Evolutionary conservation across 768 basidiomycete genomes (phyloP), one percentile per base, ranked within the genome.

Genomic region (Termitomyces heimii): DNA sequence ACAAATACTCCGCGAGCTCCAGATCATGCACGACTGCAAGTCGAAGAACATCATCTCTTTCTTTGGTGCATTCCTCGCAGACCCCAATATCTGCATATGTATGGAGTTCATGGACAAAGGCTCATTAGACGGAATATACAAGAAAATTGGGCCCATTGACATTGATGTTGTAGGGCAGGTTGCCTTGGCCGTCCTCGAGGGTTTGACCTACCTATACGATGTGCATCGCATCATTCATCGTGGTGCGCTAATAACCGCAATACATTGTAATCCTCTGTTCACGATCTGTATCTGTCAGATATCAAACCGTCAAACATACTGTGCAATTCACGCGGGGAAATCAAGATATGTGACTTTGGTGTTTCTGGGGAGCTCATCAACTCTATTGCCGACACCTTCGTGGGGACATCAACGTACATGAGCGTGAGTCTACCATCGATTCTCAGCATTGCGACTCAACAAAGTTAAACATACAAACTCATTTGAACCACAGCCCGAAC

Each of bases 311-410:
- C 94, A 13, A 99, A 99, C 67, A 97, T 99, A 61, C 79, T 98
- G 45, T 93, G 81, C 74, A 98, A 98, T 68, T 97, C 96, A 7
- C 77, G 79, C 48, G 97, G 97, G 31, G 87, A 97, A 64, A 95
- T 98, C 81, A 99, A 99, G 77, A 95, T 99, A 54, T 98, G 96
- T 67, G 97, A 99, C 72, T 99, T 98, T 70, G 97, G 97, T 39
- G 97, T 99, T 7, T 98, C 95, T 1, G 97, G 97, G 34, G 97
- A 99, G 71, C 82, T 99, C 65, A 96, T 98, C 75, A 98, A 98
- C 74, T 95, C 93, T 8, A 96, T 98, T 61, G 97, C 97, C 37
- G 95, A 98, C 73, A 98, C 97, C 0, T 99, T 98, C 68, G 97
- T 99, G 39, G 96, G 97, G 29, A 99, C 97, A 14, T 94, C 92